phyloP scores from a whole-genome alignment of 2,329 filamentous ascomycete species.

The Zasmidium angulare region DNA sequence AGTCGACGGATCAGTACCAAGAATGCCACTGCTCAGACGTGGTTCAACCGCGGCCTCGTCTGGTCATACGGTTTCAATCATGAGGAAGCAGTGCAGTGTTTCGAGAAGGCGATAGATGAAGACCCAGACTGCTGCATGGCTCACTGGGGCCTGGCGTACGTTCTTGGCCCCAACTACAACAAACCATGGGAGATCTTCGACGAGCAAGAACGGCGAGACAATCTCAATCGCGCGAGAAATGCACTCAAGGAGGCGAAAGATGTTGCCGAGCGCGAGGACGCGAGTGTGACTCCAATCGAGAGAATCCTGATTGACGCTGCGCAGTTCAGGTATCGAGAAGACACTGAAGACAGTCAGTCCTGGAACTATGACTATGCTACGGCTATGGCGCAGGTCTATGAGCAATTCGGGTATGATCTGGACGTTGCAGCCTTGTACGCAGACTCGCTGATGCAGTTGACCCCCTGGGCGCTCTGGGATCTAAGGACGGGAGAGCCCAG shows the following conservation, averaged over 20 bases:
- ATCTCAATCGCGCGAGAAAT: conserved; percentile 50
- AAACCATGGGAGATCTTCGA: conserved; percentile 76
- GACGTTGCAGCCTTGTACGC: conserved; percentile 65
- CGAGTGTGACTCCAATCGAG: conserved; percentile 53
- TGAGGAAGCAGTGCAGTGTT: conserved; percentile 66
- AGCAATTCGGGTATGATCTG: conserved; percentile 54
- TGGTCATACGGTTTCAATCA: conserved; percentile 79
- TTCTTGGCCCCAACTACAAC: conserved; percentile 75
- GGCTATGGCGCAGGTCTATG: conserved; percentile 60
- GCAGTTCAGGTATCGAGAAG: conserved; percentile 56
- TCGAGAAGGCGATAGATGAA: conserved; percentile 56
- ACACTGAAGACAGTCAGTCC: conserved; percentile 52
- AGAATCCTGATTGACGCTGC: conserved; percentile 64
- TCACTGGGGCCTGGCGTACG: conserved; percentile 70
- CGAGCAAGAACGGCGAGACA: conserved; percentile 55
- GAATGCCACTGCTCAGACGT: conserved; percentile 56
- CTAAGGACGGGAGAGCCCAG: conserved; percentile 58
- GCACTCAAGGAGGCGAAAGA: conserved; percentile 48
- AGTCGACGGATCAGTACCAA: conserved; percentile 56
- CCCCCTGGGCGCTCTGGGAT: conserved; percentile 66
- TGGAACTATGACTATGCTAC: conserved; percentile 63
- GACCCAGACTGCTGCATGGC: conserved; percentile 62
- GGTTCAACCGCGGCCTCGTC: conserved; percentile 71
- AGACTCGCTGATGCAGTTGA: conserved; percentile 66
- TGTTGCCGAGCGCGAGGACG: conserved; percentile 32